Percentiles rank a stretch among this genome's conserved stretches.
Conservation (phyloP, 2,329 filamentous ascomycete species). For the Aspergillus candidus region DNA sequence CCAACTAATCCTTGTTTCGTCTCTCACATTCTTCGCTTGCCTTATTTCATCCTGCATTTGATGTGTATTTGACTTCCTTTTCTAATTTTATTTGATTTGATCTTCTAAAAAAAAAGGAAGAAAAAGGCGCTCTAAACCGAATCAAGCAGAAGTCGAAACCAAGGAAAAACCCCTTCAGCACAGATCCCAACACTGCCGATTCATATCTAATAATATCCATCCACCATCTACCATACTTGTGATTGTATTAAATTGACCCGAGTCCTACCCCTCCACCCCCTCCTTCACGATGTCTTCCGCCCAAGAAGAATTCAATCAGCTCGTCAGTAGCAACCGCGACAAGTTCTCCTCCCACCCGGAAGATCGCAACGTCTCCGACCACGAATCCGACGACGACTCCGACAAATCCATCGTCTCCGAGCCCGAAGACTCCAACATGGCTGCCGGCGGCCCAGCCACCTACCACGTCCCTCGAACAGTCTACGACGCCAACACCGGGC, state of each 20-base stretch:
- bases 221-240: constrained; percentile 4
- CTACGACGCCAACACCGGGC: constrained; percentile 46
- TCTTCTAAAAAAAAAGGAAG: too few species aligned
- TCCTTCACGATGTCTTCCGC: constrained; percentile 37
- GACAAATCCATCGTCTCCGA: constrained; percentile 30
- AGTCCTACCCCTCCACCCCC: constrained; percentile 6
- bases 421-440: constrained; percentile 27
- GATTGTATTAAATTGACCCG: constrained; percentile 12
- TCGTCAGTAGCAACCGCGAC: constrained; percentile 35
- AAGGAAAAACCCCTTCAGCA: too few species aligned
- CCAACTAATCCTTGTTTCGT: too few species aligned
- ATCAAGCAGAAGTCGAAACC: too few species aligned
- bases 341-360: constrained; percentile 37
- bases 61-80: too few species aligned
- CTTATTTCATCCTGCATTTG: too few species aligned
- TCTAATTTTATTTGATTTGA: too few species aligned
- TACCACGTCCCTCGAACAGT: constrained; percentile 42
- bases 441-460: constrained; percentile 24
- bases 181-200: too few species aligned
- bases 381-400: constrained; percentile 21
- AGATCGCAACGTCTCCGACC: constrained; percentile 32
- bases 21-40: too few species aligned
- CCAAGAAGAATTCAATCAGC: constrained; percentile 43
- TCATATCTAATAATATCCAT: too few species aligned
- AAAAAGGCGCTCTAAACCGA: too few species aligned